These are phyloP conservation scores for Dipodascus albidus DNA, from an alignment of 805 yeast species.

Conservation along the genomic window DNA sequence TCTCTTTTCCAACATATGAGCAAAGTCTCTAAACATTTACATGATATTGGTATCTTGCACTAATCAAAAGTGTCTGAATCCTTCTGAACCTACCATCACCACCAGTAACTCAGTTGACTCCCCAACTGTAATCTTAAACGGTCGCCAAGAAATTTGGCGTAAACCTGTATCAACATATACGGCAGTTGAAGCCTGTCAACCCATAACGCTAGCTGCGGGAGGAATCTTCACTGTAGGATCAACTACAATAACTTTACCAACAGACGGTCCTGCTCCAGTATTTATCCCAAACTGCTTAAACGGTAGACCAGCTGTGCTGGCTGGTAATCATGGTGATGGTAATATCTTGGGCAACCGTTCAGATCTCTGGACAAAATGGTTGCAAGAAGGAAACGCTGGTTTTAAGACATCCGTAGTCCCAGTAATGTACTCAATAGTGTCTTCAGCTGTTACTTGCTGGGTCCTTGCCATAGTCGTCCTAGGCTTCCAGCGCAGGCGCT, in stretches of 20 bases:
- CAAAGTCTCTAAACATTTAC: neutral
- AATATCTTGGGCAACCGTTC: neutral
- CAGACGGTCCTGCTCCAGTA: neutral
- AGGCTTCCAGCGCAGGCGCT: slow-evolving; percentile 40
- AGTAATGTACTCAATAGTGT: slow-evolving; percentile 47
- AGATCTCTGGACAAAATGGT: neutral
- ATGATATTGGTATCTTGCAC: neutral
- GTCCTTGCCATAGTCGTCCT: slow-evolving; percentile 46
- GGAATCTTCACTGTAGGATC: neutral
- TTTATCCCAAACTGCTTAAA: neutral
- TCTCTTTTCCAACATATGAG: neutral
- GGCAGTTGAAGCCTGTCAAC: neutral
- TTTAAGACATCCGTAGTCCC: slow-evolving; percentile 30
- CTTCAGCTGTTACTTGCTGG: slow-evolving; percentile 54
- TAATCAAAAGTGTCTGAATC: neutral
- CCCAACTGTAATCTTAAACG: neutral
- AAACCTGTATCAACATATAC: neutral
- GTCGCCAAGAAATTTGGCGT: neutral
- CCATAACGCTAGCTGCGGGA: neutral
- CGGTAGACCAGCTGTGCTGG: neutral
- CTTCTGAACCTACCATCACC: neutral
- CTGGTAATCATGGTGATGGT: neutral
- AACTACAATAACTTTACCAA: neutral
- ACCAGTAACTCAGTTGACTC: neutral
- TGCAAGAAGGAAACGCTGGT: neutral